Conservation (phyloP, 2,329 filamentous ascomycete species). For the Xylariomycetidae sp. region DNA sequence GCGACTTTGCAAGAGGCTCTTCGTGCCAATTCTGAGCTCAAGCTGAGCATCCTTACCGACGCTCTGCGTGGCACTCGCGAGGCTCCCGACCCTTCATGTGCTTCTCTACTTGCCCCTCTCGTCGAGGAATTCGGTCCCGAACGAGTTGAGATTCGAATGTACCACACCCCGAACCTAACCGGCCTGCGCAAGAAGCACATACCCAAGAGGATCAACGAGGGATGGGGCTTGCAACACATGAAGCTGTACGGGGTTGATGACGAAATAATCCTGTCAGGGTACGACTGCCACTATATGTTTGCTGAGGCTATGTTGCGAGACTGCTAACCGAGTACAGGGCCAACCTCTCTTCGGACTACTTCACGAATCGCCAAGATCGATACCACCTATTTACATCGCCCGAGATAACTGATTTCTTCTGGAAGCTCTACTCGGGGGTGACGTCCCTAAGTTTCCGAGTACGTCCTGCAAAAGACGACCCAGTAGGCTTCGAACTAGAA, state of each 20-base stretch:
- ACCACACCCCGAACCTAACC: constrained; percentile 92
- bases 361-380: constrained; percentile 89
- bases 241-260: constrained; percentile 96
- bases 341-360: constrained; percentile 90
- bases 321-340: constrained; percentile 42
- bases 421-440: constrained; percentile 67
- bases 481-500: constrained; percentile 52
- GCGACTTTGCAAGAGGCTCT: constrained; percentile 71
- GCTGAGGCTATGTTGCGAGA: neutral
- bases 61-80: constrained; percentile 87
- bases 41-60: constrained; percentile 86
- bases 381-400: constrained; percentile 86
- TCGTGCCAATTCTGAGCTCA: constrained; percentile 65
- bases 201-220: constrained; percentile 89
- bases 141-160: constrained; percentile 91
- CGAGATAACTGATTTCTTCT: constrained; percentile 77
- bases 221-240: constrained; percentile 98
- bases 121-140: constrained; percentile 75
- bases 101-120: constrained; percentile 80
- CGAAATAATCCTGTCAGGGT: constrained; percentile 90
- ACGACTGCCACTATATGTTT: constrained; percentile 20
- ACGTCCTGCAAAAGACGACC: constrained; percentile 48
- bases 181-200: constrained; percentile 78
- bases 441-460: constrained; percentile 78
- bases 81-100: constrained; percentile 77